Base-by-base conservation (phyloP, 805 yeast species). In the Kuraishia molischiana region DNA sequence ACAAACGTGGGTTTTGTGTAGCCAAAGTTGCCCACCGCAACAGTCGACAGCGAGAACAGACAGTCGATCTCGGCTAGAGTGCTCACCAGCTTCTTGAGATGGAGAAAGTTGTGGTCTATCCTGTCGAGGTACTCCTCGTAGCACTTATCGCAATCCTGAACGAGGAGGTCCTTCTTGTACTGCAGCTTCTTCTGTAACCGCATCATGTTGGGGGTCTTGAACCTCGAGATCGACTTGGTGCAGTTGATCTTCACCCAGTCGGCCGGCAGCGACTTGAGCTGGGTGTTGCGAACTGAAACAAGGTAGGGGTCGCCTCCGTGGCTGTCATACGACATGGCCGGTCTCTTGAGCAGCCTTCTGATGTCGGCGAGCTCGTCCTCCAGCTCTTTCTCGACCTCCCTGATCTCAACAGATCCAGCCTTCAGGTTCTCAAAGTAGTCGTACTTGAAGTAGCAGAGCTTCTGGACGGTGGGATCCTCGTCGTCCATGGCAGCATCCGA, bases 191-290 rank as follows among this genome's bases (percentile, higher is more conserved):
- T 74, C 35, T 77, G 67, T 20, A 84, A 58, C 13, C 61, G 58
- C 2, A 63, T 46, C 1, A 78, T 67, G 22, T 56, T 59, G 0
- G 95, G 85, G 0, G 95, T 66, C 41, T 87, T 63, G 54, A 75
- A 89, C 40, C 97, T 61, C 2, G 86, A 72, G 1, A 85, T 78
- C 2, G 76, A 55, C 43, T 76, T 64, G 34, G 94, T 72, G 6
- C 81, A 81, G 47, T 74, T 81, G 20, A 84, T 72, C 46, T 85
- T 81, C 10, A 80, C 59, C 95, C 96, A 90, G 37, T 74, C 76
- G 2, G 61, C 47, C 0, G 97, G 97, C 2, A 89, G 56, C 1
- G 60, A 56, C 32, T 71, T 72, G 2, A 70, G 63, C 32, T 72
- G 72, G 10, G 70, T 58, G 43, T 78, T 77, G 32, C 85, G 62